These are phyloP conservation scores for Solanum pennellii DNA, from an alignment of 257 asterid species.

Conservation along the genomic window DNA sequence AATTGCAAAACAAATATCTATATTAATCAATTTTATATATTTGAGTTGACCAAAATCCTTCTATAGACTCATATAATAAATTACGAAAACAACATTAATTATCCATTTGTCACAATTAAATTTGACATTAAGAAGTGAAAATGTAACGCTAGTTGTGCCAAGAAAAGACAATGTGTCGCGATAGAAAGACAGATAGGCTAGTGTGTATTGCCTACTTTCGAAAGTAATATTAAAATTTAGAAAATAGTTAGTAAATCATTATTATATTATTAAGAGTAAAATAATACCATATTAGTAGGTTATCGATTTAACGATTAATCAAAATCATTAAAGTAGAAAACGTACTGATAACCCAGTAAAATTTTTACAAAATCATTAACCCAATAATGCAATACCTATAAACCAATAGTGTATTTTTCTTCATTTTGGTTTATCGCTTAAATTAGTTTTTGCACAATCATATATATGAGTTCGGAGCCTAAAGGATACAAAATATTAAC, in stretches of 20 bases:
- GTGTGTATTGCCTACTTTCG: background rate
- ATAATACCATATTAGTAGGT: background rate
- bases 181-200: background rate
- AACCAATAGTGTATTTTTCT: no score
- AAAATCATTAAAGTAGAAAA: background rate
- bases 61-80: background rate
- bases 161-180: background rate
- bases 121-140: background rate
- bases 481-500: no score
- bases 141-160: background rate
- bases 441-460: background rate
- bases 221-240: background rate
- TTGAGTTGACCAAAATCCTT: background rate
- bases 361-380: background rate
- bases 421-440: no score
- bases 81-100: background rate
- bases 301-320: background rate
- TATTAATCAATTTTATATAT: background rate
- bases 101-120: background rate
- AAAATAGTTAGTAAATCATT: background rate
- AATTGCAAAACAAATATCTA: background rate
- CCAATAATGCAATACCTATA: background rate
- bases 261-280: background rate
- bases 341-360: background rate
- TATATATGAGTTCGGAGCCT: no score